phyloP scores from a whole-genome alignment of 2,329 filamentous ascomycete genomes.

The Epichloe festucae region DNA sequence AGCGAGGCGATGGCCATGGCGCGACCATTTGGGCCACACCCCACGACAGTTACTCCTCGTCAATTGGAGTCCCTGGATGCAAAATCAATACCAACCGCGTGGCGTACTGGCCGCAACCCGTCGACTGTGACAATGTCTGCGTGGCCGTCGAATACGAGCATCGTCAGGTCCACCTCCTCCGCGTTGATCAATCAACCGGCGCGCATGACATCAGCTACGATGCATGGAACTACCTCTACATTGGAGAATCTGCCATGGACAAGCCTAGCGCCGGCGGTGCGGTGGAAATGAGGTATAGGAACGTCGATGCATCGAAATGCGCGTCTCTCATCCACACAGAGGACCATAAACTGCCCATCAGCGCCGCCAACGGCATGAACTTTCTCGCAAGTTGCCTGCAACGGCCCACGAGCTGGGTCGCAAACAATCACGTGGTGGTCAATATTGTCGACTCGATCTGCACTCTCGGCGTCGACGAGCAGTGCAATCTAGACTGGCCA shows the following conservation, averaged over 20 bases:
- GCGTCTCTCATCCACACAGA: conserved; percentile 32
- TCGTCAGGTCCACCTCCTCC: conserved; percentile 43
- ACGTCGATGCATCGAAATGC: conserved; percentile 33
- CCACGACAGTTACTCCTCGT: conserved; percentile 44
- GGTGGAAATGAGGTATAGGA: conserved; percentile 32
- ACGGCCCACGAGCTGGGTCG: conserved; percentile 31
- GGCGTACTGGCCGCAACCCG: conserved; percentile 44
- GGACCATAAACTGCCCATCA: conserved; percentile 25
- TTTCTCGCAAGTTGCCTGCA: conserved; percentile 33
- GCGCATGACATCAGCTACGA: conserved; percentile 48
- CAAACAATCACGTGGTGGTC: conserved; percentile 32
- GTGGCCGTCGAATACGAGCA: conserved; percentile 35
- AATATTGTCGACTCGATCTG: conserved; percentile 39
- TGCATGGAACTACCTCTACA: conserved; percentile 47
- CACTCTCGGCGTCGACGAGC: conserved; percentile 31
- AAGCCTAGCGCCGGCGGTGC: conserved; percentile 34
- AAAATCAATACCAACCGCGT: conserved; percentile 47
- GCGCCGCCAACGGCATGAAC: conserved; percentile 40
- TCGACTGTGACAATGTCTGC: conserved; percentile 44
- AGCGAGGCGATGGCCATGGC: conserved; percentile 6
- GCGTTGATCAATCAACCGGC: conserved; percentile 42
- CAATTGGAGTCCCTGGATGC: conserved; percentile 47
- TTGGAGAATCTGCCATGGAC: conserved; percentile 31
- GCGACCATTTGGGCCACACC: conserved; percentile 29
- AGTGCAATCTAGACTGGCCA: conserved; percentile 31